Base-by-base conservation (phyloP, 768 basidiomycete genomes). In the Royoungia palumana region DNA sequence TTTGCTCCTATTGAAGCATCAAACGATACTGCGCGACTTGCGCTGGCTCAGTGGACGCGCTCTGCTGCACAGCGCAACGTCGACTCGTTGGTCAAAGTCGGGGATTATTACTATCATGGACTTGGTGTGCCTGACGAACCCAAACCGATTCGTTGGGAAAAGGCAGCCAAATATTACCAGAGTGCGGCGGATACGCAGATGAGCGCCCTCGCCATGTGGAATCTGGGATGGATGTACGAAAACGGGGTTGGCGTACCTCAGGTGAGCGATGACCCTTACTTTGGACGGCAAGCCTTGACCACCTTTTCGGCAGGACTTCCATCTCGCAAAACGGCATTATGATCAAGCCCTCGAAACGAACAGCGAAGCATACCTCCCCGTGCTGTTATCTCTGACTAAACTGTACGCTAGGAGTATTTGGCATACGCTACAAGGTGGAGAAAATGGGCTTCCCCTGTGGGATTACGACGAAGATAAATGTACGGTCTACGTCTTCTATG, bases 171-270 rank as follows among this genome's bases (percentile, higher is more conserved):
- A 22, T 97, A 90, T 63, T 99, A 99, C 61, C 93, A 90, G 62
- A 87, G 89, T 25, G 96, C 96, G 4, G 92, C 90, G 2, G 92
- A 94, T 55, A 94, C 91, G 2, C 90, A 94, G 52, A 58, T 87
- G 59, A 96, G 93, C 57, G 93, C 96, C 1, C 74, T 98, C 54
- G 94, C 96, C 1, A 91, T 96, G 85, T 97, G 93, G 93, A 96
- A 97, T 62, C 71, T 98, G 11, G 96, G 95, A 2, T 97, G 91
- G 90, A 98, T 98, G 96, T 98, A 97, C 66, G 95, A 98, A 71
- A 91, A 93, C 58, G 96, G 96, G 0, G 66, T 89, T 19, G 96
- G 96, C 3, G 90, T 98, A 0, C 82, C 88, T 21, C 87, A 89
- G 76, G 91, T 89, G 53, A 54, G 72, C 53, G 40, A 25, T 6